These are phyloP conservation scores for Sordariomycetes sp. DNA, from an alignment of 2,329 filamentous ascomycete genomes.

Conservation along the genomic window DNA sequence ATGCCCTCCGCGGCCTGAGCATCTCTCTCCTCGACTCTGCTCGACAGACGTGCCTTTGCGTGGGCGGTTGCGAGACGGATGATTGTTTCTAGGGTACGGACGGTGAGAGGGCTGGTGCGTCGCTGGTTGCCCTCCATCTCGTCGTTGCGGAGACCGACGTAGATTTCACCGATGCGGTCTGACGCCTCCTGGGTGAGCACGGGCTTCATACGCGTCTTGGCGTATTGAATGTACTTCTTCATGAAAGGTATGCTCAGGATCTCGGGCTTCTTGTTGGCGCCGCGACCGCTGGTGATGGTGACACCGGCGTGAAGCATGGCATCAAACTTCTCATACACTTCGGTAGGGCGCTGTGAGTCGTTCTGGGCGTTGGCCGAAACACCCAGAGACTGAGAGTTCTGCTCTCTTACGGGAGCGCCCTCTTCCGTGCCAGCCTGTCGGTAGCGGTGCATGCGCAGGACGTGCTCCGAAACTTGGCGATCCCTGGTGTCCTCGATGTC, in stretches of 20 bases:
- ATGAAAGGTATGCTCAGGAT: slow-evolving; percentile 95
- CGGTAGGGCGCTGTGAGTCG: slow-evolving; percentile 64
- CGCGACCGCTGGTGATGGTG: slow-evolving; percentile 64
- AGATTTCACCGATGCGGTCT: slow-evolving; percentile 83
- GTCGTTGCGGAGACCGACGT: slow-evolving; percentile 89
- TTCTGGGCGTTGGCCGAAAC: slow-evolving; percentile 76
- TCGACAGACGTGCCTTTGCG: slow-evolving; percentile 84
- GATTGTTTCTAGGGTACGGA: slow-evolving; percentile 94
- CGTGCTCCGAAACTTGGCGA: slow-evolving; percentile 87
- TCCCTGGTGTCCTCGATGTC: slow-evolving; percentile 94
- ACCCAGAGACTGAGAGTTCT: slow-evolving; percentile 71
- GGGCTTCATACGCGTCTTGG: slow-evolving; percentile 85
- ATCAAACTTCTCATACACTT: slow-evolving; percentile 95
- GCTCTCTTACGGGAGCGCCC: slow-evolving; percentile 87
- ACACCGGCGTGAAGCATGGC: slow-evolving; percentile 92
- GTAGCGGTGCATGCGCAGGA: slow-evolving; percentile 94
- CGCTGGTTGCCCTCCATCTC: slow-evolving; percentile 92
- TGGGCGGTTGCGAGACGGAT: slow-evolving; percentile 96
- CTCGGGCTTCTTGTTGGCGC: slow-evolving; percentile 68
- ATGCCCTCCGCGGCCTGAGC: slow-evolving; percentile 82
- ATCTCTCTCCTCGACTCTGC: slow-evolving; percentile 81
- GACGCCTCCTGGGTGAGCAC: slow-evolving; percentile 84
- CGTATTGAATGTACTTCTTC: slow-evolving; percentile 99
- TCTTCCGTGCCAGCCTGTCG: slow-evolving; percentile 88
- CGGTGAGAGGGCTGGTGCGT: slow-evolving; percentile 89